phyloP scores from a whole-genome alignment of 768 basidiomycete genomes.

The Pleurotus giganteus region DNA sequence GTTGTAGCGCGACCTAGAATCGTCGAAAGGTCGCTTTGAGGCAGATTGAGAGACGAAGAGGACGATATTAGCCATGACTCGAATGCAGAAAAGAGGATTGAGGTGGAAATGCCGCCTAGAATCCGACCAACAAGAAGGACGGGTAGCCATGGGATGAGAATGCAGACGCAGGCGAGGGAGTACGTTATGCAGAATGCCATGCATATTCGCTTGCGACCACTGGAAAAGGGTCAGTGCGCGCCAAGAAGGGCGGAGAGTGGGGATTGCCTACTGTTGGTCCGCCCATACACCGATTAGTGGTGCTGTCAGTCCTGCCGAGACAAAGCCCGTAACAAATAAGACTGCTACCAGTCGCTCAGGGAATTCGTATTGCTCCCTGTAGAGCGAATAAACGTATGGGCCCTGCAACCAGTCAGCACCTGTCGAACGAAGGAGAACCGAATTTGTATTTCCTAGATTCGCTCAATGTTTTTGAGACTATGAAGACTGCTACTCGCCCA shows the following conservation, averaged over 20 bases:
- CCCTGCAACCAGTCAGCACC: conserved; percentile 82
- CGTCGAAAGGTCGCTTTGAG: conserved; percentile 56
- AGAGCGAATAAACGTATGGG: conserved; percentile 75
- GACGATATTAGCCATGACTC: conserved; percentile 78
- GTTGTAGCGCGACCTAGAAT: conserved; percentile 76
- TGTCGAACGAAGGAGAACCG: conserved; percentile 21
- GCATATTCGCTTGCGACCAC: conserved; percentile 67
- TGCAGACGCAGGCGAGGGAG: conserved; percentile 54
- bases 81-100: conserved; percentile 74
- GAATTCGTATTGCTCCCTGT: conserved; percentile 64
- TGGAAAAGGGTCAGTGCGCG: conserved; percentile 19
- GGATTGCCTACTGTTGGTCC: conserved; percentile 63
- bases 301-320: conserved; percentile 66
- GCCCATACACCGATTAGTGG: conserved; percentile 78
- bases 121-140: conserved; percentile 62
- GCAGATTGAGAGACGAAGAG: conserved; percentile 46
- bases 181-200: conserved; percentile 74
- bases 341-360: conserved; percentile 64
- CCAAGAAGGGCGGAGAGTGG: neutral
- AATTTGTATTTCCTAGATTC: neutral
- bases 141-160: conserved; percentile 54
- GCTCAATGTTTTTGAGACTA: neutral
- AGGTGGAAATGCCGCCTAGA: conserved; percentile 69
- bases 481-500: conserved; percentile 46
- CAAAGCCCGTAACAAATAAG: conserved; percentile 76